Evolutionary conservation across 169 alveolate species (phyloP).

Genomic region (Besnoitia besnoiti): DNA sequence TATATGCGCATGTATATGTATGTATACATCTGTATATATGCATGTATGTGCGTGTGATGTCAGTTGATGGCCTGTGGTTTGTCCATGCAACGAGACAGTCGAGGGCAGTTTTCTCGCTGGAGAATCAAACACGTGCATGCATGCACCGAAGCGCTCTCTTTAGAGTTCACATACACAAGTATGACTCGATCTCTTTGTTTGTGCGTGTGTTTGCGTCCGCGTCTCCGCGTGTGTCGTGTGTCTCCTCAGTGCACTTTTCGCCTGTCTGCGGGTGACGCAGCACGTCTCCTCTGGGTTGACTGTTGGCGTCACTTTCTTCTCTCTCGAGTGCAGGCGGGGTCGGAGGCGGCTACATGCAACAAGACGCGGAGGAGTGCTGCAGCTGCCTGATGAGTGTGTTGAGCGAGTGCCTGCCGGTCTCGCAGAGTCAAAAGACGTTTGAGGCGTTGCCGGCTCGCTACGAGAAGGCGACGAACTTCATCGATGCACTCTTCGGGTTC

Average conservation of each 20-base stretch:
- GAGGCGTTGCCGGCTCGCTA: conserved; percentile 41
- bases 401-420: conserved; percentile 45
- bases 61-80: not conserved
- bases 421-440: not conserved
- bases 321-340: not conserved
- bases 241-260: not conserved
- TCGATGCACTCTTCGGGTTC: conserved; percentile 61
- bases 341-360: conserved; percentile 59
- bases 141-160: not conserved
- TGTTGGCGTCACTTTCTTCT: not conserved
- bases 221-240: not conserved
- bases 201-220: not conserved
- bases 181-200: not conserved
- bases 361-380: conserved; percentile 65
- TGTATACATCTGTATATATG: not conserved
- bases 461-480: conserved; percentile 36
- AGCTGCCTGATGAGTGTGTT: conserved; percentile 50
- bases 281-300: too few species aligned
- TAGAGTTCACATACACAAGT: not conserved
- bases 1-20: not conserved
- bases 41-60: not conserved
- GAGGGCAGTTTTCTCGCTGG: too few species aligned
- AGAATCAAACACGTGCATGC: not conserved
- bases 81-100: not conserved
- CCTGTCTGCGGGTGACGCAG: not conserved